phyloP scores from a whole-genome alignment of 1,284 basidiomycete genomes.

The Golubevia pallescens region DNA sequence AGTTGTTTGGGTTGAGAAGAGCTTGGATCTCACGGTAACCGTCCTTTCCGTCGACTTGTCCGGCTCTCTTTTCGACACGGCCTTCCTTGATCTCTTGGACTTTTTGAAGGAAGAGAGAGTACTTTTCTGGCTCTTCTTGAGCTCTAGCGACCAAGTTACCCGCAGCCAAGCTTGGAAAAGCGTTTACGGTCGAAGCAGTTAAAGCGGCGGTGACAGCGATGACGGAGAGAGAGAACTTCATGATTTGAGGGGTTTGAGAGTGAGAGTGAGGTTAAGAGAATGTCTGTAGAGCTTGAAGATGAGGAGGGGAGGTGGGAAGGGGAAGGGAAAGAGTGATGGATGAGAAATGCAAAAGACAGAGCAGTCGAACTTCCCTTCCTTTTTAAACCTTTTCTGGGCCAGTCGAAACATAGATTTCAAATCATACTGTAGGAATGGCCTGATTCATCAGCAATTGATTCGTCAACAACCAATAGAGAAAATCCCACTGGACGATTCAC shows the following conservation, averaged over 20 bases:
- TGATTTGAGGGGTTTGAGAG: constrained; percentile 4
- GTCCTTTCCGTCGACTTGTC: no score
- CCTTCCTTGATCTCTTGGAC: constrained; percentile 23
- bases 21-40: constrained; percentile 20
- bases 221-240: constrained; percentile 20
- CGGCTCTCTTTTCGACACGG: constrained; percentile 5
- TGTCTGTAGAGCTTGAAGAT: no score
- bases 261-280: constrained; percentile 4
- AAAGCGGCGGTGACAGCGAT: constrained; percentile 6
- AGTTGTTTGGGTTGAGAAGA: constrained; percentile 27
- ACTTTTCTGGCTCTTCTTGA: constrained; percentile 18
- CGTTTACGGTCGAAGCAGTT: constrained; percentile 15
- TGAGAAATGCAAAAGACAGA: no score
- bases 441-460: no score
- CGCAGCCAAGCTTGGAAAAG: constrained; percentile 21
- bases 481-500: no score
- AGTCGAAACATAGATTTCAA: no score
- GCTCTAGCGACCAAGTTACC: constrained; percentile 14
- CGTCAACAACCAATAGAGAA: no score
- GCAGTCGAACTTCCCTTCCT: no score
- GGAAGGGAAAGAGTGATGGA: no score
- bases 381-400: no score
- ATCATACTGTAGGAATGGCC: no score
- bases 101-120: constrained; percentile 24
- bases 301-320: no score